Evolutionary conservation across 129 eudicot genomes (phyloP), one percentile per base, ranked within the genome.

Genomic region (Kitagawia praeruptora): DNA sequence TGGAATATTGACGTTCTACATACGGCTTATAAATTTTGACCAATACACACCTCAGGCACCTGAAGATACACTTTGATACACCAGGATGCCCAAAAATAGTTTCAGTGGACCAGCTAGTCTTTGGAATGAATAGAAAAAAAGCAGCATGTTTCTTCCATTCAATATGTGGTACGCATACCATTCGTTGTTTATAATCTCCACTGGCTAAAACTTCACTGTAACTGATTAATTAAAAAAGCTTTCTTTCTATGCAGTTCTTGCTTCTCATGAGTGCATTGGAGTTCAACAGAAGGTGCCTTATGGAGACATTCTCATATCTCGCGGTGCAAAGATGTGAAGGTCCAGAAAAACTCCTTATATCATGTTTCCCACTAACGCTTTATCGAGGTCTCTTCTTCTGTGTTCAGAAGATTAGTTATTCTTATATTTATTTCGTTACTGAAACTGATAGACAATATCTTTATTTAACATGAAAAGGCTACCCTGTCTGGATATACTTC

Each of bases 61-160:
- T 94, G 84, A 94, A 94, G 90, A 78, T 82, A 74, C 87, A 92
- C 77, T 94, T 94, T 82, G 96, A 94, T 78, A 85, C 91, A 40
- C 97, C 92, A 2, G 97, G 93, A 75, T 54, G 84, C 25, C 75
- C 88, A 82, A 80, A 88, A 83, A 81, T 70, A 4, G 96, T 85
- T 80, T 92, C 97, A 77, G 85, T 94, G 64, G 83, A 86, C 90
- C 91, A 91, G 79, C 89, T 94, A 56, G 94, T 96, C 76, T 27
- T 23, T 31, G 98, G 97, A 78, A 84, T 94, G 98, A 85, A 79
- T 84, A 90, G 82, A 66, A 86, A 83, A 87, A 81, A 77, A 79
- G 98, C 98, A 86, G 98, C 98, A 2, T 81, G 88, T 78, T 87
- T 94, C 78, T 94, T 94, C 72, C 92, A 88, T 83, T 91, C 89